A percentile compares a stretch with the other conserved stretches of the same genome.
phyloP scores from a whole-genome alignment of 257 asterid species.

The Solanum arcanum region DNA sequence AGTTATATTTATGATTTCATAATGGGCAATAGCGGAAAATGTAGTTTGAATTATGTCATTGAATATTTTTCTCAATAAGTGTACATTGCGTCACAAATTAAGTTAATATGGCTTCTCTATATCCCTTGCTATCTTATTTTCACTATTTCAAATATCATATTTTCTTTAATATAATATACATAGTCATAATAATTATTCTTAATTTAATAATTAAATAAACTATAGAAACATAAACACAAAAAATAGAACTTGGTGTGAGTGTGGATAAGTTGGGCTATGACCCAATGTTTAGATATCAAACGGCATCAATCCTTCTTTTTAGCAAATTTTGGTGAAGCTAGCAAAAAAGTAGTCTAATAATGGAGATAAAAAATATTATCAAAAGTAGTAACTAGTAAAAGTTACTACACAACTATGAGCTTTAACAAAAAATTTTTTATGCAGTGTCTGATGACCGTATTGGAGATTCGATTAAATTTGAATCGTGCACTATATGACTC shows the following conservation, averaged over 20 bases:
- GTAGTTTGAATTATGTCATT: too few species aligned
- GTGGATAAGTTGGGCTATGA: neutral
- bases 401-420: neutral
- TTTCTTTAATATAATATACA: too few species aligned
- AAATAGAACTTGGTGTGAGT: neutral
- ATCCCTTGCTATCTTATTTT: too few species aligned
- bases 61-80: too few species aligned
- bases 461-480: rapidly evolving
- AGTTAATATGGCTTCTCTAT: too few species aligned
- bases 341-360: neutral
- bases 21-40: too few species aligned
- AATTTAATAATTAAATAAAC: neutral
- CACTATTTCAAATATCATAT: too few species aligned
- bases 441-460: rapidly evolving
- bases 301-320: neutral
- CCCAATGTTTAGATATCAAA: neutral
- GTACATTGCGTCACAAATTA: too few species aligned
- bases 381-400: neutral
- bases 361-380: neutral
- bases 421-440: neutral
- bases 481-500: too few species aligned
- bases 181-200: too few species aligned
- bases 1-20: too few species aligned
- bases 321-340: neutral
- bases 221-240: neutral